Base-by-base conservation (phyloP, 2,329 filamentous ascomycete species). In the Chalaropsis thielavioides region DNA sequence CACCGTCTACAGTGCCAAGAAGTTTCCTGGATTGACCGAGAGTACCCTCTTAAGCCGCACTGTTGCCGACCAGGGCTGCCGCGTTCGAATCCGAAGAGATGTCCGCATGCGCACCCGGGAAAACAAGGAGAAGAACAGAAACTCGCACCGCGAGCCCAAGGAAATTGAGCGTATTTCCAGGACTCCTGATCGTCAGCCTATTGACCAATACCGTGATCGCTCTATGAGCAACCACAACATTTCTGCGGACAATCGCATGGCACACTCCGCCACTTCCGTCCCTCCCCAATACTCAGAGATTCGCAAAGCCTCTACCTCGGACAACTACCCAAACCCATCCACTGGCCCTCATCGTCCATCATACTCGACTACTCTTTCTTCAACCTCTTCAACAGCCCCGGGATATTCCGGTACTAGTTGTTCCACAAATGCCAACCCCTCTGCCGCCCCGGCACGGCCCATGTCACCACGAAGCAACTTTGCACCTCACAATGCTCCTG, bases 21-120 rank as follows among this genome's bases (percentile, higher is more conserved):
- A 96, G 78, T 99, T 99, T 77, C 94, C 94, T 17, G 94, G 92
- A 19, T 79, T 97, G 67, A 87, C 89, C 56, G 90, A 94, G 74
- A 96, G 91, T 77, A 99, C 94, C 0, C 79, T 83, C 13, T 79
- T 97, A 61, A 96, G 92, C 76, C 88, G 92, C 68, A 88, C 90
- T 43, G 91, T 99, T 54, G 92, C 92, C 19, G 92, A 99, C 75
- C 94, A 99, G 76, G 94, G 94, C 66, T 97, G 94, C 75, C 90
- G 92, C 69, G 94, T 99, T 35, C 88, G 94, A 58, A 99, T 99
- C 71, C 85, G 94, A 65, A 89, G 94, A 68, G 94, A 97, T 76
- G 90, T 95, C 6, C 86, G 91, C 66, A 95, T 96, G 89, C 86
- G 91, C 75, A 87, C 90, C 72, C 85, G 90, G 44, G 88, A 90